Evolutionary conservation across 1,139 yeast genomes (phyloP), one percentile per base, ranked within the genome.

Genomic region (Hanseniaspora gamundiae): DNA sequence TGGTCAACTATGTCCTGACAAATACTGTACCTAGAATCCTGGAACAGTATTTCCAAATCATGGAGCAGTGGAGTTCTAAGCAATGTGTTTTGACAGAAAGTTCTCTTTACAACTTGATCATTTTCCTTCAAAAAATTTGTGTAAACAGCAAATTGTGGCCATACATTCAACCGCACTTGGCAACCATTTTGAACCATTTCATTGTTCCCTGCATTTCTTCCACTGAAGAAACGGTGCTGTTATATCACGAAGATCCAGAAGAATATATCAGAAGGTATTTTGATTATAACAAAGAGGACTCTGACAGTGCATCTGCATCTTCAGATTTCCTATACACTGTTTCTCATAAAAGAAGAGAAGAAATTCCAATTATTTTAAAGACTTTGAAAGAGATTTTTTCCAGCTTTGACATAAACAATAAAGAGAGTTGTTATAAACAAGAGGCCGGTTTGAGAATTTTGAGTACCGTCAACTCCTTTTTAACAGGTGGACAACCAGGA

Each of bases 391-490:
- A 73, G 14, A 62, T 76, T 4, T 76, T 80, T 52, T 65, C 64
- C 39, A 63, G 61, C 19, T 65, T 53, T 45, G 48, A 48, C 2
- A 47, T 50, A 16, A 53, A 56, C 19, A 48, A 53, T 27, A 61
- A 78, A 43, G 74, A 70, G 21, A 59, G 70, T 29, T 93, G 94
- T 2, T 74, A 77, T 51, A 75, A 79, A 58, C 83, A 79, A 50
- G 97, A 88, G 59, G 94, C 95, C 49, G 79, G 84, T 2, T 67
- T 88, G 58, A 74, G 94, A 57, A 73, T 86, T 60, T 67, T 88
- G 45, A 88, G 94, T 8, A 70, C 84, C 2, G 69, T 88, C 38
- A 71, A 91, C 2, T 71, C 72, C 41, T 65, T 76, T 48, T 69
- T 84, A 45, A 56, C 71, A 38, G 60, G 65, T 31, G 69, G 69